Conservation (phyloP, 2,329 filamentous ascomycete genomes). For the Colletotrichum euphorbiae region DNA sequence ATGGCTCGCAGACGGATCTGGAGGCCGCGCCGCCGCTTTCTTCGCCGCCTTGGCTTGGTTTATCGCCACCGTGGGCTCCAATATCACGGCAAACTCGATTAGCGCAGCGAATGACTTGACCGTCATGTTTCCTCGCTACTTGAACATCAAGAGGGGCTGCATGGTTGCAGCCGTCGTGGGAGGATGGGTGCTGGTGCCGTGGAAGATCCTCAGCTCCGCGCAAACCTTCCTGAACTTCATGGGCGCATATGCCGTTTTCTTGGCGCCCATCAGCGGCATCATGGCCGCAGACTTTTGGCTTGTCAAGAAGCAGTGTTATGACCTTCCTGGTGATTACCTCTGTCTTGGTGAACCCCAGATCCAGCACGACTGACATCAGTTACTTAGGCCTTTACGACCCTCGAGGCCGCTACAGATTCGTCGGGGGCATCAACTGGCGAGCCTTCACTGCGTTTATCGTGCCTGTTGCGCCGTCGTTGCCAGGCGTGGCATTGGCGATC, state of each 20-base stretch:
- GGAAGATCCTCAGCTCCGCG: slow-evolving; percentile 73
- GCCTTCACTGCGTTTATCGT: slow-evolving; percentile 68
- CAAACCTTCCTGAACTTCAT: slow-evolving; percentile 73
- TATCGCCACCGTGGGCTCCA: slow-evolving; percentile 66
- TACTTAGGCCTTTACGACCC: slow-evolving; percentile 48
- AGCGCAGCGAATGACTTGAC: slow-evolving; percentile 67
- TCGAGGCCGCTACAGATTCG: slow-evolving; percentile 58
- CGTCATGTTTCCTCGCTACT: slow-evolving; percentile 61
- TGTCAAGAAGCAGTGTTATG: slow-evolving; percentile 62
- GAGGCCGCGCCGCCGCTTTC: slow-evolving; percentile 56
- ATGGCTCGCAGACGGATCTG: slow-evolving; percentile 56
- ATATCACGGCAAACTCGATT: slow-evolving; percentile 68
- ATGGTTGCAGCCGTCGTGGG: slow-evolving; percentile 64
- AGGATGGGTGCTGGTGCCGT: slow-evolving; percentile 71
- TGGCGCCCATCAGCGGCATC: slow-evolving; percentile 72
- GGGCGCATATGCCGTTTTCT: slow-evolving; percentile 68
- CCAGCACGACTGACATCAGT: not conserved
- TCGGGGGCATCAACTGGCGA: slow-evolving; percentile 66
- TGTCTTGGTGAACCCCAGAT: not conserved
- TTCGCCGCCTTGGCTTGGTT: slow-evolving; percentile 65
- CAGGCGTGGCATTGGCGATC: slow-evolving; percentile 62
- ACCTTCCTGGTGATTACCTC: slow-evolving; percentile 49
- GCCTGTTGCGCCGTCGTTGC: slow-evolving; percentile 66
- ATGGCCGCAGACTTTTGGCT: slow-evolving; percentile 72
- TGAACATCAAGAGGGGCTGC: slow-evolving; percentile 68